Evolutionary conservation across 1,139 yeast genomes (phyloP).

Genomic region (Yamadazyma mexicana): DNA sequence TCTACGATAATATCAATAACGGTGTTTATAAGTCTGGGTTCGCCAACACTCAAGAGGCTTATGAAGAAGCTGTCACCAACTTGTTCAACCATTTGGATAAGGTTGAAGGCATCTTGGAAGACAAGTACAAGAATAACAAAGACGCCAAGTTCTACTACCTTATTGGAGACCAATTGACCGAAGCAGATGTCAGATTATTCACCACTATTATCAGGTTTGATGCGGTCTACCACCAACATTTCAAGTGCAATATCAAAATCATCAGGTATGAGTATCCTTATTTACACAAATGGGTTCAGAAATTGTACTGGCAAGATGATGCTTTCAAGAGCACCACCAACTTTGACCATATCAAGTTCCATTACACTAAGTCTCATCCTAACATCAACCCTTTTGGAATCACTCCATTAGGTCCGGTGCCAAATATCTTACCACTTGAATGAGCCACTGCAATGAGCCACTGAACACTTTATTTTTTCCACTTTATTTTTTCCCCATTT

Average conservation of each 20-base stretch:
- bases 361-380: slow-evolving; percentile 82
- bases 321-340: slow-evolving; percentile 79
- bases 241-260: slow-evolving; percentile 85
- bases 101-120: slow-evolving; percentile 63
- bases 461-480: too few species aligned
- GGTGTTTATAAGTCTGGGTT: slow-evolving; percentile 96
- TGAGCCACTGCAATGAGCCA: slow-evolving; percentile 11
- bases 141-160: slow-evolving; percentile 44
- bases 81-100: slow-evolving; percentile 74
- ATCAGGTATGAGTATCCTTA: slow-evolving; percentile 80
- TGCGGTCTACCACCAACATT: slow-evolving; percentile 89
- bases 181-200: slow-evolving; percentile 84
- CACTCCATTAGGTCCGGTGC: slow-evolving; percentile 88
- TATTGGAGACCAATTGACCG: slow-evolving; percentile 71
- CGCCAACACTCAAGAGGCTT: slow-evolving; percentile 80
- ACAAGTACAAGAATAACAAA: slow-evolving; percentile 26
- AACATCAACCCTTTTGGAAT: slow-evolving; percentile 80
- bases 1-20: slow-evolving; percentile 82
- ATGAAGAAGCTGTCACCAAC: slow-evolving; percentile 66
- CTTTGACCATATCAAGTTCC: slow-evolving; percentile 86
- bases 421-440: slow-evolving; percentile 48
- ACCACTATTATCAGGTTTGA: slow-evolving; percentile 81
- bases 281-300: slow-evolving; percentile 76
- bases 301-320: slow-evolving; percentile 80
- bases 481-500: too few species aligned